phyloP scores from a whole-genome alignment of 495 filamentous ascomycete species.

The Neurospora hispaniola region DNA sequence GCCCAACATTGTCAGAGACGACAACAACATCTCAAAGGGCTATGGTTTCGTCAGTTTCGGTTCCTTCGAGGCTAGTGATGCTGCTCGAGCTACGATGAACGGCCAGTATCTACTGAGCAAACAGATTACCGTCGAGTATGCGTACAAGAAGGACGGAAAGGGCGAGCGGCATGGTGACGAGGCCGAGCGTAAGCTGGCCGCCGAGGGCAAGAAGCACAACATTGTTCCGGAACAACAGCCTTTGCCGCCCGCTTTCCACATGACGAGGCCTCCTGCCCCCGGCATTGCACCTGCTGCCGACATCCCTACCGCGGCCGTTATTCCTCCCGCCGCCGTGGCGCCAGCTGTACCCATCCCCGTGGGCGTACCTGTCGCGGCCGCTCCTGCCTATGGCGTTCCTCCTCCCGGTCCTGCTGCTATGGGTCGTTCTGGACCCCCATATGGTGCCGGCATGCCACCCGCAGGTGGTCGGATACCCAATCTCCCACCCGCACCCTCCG shows the following conservation, averaged over 20 bases:
- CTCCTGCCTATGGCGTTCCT: conserved; percentile 25
- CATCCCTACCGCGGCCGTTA: conserved; percentile 16
- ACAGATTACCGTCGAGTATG: conserved; percentile 90
- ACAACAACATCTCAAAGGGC: conserved; percentile 82
- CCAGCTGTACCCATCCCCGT: conserved; percentile 1
- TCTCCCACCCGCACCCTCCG: conserved; percentile 57
- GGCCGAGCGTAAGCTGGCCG: conserved; percentile 85
- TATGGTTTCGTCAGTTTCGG: conserved; percentile 95
- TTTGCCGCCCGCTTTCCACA: conserved; percentile 45
- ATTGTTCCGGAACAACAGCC: conserved; percentile 60
- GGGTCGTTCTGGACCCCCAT: conserved; percentile 20
- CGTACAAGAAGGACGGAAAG: conserved; percentile 98
- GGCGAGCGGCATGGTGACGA: conserved; percentile 92
- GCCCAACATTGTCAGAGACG: conserved; percentile 91
- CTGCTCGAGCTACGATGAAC: conserved; percentile 86
- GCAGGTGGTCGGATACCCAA: conserved; percentile 17
- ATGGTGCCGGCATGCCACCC: conserved; percentile 16
- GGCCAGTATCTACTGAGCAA: conserved; percentile 97
- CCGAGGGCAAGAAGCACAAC: conserved; percentile 89
- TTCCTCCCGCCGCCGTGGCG: conserved; percentile 9
- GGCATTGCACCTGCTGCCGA: conserved; percentile 13
- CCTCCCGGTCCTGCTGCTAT: conserved; percentile 35
- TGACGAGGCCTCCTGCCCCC: conserved; percentile 19
- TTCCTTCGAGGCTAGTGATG: conserved; percentile 89
- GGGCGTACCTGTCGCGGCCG: conserved; percentile 3